Base-by-base conservation (phyloP, 2,329 filamentous ascomycete species). In the Hirsutella rhossiliensis region DNA sequence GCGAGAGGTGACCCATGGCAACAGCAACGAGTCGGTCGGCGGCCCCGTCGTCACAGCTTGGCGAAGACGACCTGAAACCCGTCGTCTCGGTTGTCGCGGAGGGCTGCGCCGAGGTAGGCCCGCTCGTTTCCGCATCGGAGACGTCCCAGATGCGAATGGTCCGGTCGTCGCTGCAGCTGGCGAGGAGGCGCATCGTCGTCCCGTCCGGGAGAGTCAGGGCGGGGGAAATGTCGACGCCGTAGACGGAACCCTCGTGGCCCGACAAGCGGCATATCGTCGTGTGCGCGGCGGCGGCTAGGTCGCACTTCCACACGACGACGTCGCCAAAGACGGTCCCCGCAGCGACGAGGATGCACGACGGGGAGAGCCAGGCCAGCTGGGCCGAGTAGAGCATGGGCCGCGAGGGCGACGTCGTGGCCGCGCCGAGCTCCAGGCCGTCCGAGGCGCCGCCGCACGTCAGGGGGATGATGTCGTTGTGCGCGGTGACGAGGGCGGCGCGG, bases 291-390 rank as follows among this genome's bases (percentile, higher is more conserved):
- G 6, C 38, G 44, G 4, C 39, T n/a, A 72, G 19, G 29, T 27
- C 11, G 27, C 40, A 40, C 11, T 12, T 13, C 17, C 40, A 23
- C 39, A 36, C 18, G n/a, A 42, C 71, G 30, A 98, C 84, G 61
- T 97, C 89, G 3, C 92, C 92, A 62, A 97, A 97, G 1, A 90
- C 88, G 0, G 92, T 97, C 1, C 92, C 92, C 3, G 85, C 85
- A 7, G 87, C 87, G 42, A 96, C 76, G 18, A 96, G 71, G 39
- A 94, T 68, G 42, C 70, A 68, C 38, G 69, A 67, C 6, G 61
- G 43, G 7, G 72, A 71, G 8, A 80, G 62, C 73, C 82, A 86
- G 34, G 72, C 64, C 17, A 94, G 62, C 55, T 85, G 78, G 5
- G 88, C 90, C 15, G 87, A 86, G 62, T 94, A 98, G 8, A 98